Evolutionary conservation across 805 yeast genomes (phyloP).

Genomic region (Blastobotrys mokoenaii): DNA sequence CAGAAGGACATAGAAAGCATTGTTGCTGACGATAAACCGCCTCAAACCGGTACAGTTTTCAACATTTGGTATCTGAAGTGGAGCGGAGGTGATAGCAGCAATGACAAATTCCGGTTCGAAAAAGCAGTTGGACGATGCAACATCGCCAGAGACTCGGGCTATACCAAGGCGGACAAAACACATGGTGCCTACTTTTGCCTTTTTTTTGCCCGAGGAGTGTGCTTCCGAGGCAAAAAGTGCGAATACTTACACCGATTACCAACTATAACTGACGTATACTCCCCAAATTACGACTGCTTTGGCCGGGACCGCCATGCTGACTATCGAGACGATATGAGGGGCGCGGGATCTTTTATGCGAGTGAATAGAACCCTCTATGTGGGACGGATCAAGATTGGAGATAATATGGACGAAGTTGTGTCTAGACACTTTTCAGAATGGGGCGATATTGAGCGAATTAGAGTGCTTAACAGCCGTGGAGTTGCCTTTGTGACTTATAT

Average conservation of each 20-base stretch:
- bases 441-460: conserved; percentile 65
- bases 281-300: conserved; percentile 75
- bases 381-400: conserved; percentile 45
- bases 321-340: conserved; percentile 89
- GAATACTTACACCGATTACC: conserved; percentile 76
- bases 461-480: conserved; percentile 51
- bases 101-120: conserved; percentile 27
- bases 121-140: conserved; percentile 55
- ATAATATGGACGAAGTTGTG: conserved; percentile 33
- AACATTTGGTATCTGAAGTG: conserved; percentile 86
- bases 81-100: conserved; percentile 63
- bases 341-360: conserved; percentile 71
- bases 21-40: conserved; percentile 47
- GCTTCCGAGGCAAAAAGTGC: conserved; percentile 71
- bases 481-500: conserved; percentile 74
- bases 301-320: conserved; percentile 81
- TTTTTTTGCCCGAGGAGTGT: conserved; percentile 83
- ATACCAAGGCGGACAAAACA: conserved; percentile 56
- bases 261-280: conserved; percentile 42
- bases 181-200: conserved; percentile 53
- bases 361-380: conserved; percentile 71
- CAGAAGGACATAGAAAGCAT: neutral
- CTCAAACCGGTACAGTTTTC: conserved; percentile 72
- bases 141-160: conserved; percentile 59
- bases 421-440: conserved; percentile 55